These are phyloP conservation scores for Beta macrorhiza DNA, from an alignment of 179 eudicot genomes.

Conservation along the genomic window DNA sequence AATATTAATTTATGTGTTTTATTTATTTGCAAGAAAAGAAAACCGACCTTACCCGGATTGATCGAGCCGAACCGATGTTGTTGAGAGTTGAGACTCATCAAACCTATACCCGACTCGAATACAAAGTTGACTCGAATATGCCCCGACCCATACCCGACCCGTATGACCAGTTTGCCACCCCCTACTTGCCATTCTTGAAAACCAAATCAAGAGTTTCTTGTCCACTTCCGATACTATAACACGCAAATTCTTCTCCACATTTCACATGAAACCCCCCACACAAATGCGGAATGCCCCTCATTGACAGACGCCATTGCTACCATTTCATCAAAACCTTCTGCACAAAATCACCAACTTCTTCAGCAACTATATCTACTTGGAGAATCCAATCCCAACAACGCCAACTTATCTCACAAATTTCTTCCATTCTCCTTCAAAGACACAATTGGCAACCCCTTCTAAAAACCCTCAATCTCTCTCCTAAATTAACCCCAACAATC, in stretches of 20 bases:
- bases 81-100: too few relatives aligned
- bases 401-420: slow-evolving; percentile 60
- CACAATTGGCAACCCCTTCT: slow-evolving; percentile 61
- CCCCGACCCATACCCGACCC: too few relatives aligned
- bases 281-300: slow-evolving; percentile 15
- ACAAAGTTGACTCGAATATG: too few relatives aligned
- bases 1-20: too few relatives aligned
- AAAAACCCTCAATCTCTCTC: slow-evolving; percentile 46
- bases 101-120: too few relatives aligned
- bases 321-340: slow-evolving; percentile 29
- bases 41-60: too few relatives aligned
- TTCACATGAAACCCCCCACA: neutral
- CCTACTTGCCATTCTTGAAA: too few relatives aligned
- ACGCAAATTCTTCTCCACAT: neutral
- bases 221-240: too few relatives aligned
- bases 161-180: too few relatives aligned
- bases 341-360: slow-evolving; percentile 14
- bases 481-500: slow-evolving; percentile 44
- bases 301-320: neutral
- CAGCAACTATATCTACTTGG: slow-evolving; percentile 41
- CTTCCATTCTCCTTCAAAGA: slow-evolving; percentile 60
- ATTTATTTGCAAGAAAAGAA: too few relatives aligned
- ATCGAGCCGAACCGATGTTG: too few relatives aligned
- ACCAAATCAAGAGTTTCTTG: too few relatives aligned
- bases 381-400: slow-evolving; percentile 46